phyloP scores from a whole-genome alignment of 441 rosid genomes.

The Kokia cookei region DNA sequence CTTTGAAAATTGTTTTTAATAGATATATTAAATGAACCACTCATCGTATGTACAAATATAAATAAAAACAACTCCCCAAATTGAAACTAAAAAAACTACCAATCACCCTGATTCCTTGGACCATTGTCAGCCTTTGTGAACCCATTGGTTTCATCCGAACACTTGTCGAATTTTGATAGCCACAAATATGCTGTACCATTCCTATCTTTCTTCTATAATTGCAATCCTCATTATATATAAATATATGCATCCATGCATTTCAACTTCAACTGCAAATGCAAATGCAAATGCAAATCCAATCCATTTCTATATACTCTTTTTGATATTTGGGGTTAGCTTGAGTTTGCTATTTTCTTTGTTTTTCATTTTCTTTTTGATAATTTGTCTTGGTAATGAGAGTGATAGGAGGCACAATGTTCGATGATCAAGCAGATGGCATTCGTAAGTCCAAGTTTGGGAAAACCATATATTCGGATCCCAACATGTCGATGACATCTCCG shows the following conservation, averaged over 20 bases:
- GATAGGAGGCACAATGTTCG: conserved; percentile 28
- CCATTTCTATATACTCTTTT: background rate
- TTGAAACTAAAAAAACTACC: conserved; percentile 8
- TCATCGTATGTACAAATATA: background rate
- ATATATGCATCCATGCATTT: conserved; percentile 6
- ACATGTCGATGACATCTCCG: conserved; percentile 24
- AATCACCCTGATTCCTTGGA: background rate
- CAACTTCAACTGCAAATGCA: background rate
- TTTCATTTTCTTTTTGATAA: background rate
- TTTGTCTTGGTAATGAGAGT: conserved; percentile 18
- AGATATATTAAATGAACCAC: background rate
- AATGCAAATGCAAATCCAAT: background rate
- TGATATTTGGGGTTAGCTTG: background rate
- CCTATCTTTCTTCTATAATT: conserved; percentile 8
- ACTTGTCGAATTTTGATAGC: conserved; percentile 21
- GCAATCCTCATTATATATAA: background rate
- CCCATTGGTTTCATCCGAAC: background rate
- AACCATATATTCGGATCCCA: conserved; percentile 57
- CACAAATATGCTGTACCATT: conserved; percentile 9
- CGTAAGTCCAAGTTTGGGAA: conserved; percentile 42
- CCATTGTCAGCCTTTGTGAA: background rate
- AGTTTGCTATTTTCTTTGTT: background rate
- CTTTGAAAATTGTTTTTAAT: background rate
- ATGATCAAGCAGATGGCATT: conserved; percentile 27
- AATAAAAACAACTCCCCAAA: background rate